These are phyloP conservation scores for Breviolum minutum DNA, from an alignment of 73 alveolate genomes.

Conservation along the genomic window DNA sequence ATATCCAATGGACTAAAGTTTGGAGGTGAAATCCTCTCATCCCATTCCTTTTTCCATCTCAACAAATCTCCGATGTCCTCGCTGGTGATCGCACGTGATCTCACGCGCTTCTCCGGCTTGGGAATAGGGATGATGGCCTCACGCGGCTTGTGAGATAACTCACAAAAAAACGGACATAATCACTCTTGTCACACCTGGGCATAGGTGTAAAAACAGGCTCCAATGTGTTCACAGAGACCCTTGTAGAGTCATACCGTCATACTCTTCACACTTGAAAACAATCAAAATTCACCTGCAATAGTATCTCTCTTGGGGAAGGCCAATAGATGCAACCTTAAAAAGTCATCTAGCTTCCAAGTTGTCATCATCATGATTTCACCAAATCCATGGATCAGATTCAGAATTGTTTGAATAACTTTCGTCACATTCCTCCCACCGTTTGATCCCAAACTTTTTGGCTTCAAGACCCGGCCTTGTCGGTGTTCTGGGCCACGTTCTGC, in stretches of 20 bases:
- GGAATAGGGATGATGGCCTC: constrained; percentile 94
- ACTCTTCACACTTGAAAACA: background rate
- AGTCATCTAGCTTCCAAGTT: background rate
- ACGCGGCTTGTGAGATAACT: background rate
- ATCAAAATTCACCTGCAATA: background rate
- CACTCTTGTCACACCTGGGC: background rate
- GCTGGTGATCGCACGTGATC: constrained; percentile 95
- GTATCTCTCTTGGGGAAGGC: background rate
- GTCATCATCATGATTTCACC: background rate
- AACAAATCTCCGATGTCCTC: background rate
- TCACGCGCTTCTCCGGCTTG: constrained; percentile 30
- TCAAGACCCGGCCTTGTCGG: constrained; percentile 30
- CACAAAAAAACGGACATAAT: background rate
- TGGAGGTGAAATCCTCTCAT: background rate
- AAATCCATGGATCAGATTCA: background rate
- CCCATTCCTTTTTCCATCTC: background rate
- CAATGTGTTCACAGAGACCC: background rate
- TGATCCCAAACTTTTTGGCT: too few species aligned
- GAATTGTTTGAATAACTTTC: background rate
- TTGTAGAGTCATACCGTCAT: background rate
- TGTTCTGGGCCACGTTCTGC: constrained; percentile 95
- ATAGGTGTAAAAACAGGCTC: background rate
- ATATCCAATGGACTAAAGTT: background rate
- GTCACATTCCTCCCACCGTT: background rate
- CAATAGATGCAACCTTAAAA: background rate